phyloP scores from a whole-genome alignment of 805 yeast species.

The Wickerhamiella qilinensis region DNA sequence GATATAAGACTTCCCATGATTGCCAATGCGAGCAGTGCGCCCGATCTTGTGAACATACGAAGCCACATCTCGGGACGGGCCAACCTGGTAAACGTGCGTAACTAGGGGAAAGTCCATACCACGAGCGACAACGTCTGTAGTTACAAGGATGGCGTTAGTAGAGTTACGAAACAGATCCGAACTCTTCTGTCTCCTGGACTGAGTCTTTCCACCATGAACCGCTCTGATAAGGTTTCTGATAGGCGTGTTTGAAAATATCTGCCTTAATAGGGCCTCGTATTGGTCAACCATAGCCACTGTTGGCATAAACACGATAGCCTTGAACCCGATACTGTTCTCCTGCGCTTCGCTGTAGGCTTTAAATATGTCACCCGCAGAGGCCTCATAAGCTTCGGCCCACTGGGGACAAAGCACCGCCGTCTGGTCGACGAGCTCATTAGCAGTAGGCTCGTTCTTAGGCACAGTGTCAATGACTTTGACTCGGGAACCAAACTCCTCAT shows the following conservation, averaged over 20 bases:
- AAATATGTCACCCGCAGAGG: conserved; percentile 34
- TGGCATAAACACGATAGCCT: conserved; percentile 71
- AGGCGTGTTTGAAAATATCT: conserved; percentile 4
- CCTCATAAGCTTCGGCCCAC: conserved; percentile 42
- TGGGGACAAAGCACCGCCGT: conserved; percentile 37
- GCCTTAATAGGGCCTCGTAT: conserved; percentile 29
- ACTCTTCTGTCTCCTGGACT: conserved; percentile 45
- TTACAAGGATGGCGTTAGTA: conserved; percentile 43
- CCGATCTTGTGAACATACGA: conserved; percentile 88
- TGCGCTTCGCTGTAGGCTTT: conserved; percentile 22
- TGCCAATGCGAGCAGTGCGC: conserved; percentile 90
- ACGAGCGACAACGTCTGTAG: conserved; percentile 90
- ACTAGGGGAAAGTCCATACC: conserved; percentile 92
- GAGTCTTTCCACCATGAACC: conserved; percentile 63
- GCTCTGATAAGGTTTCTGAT: conserved; percentile 8
- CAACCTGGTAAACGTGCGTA: conserved; percentile 68
- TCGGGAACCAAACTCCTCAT: conserved; percentile 24
- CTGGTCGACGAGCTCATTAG: conserved; percentile 66
- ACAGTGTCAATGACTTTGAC: conserved; percentile 47
- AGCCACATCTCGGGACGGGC: conserved; percentile 58
- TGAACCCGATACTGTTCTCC: conserved; percentile 28
- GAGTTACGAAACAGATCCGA: conserved; percentile 37
- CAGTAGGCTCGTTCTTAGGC: conserved; percentile 53
- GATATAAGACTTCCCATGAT: conserved; percentile 52
- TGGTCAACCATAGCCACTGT: conserved; percentile 56